Evolutionary conservation across 208 protist species (phyloP), one percentile per base, ranked within the genome.

Genomic region (Trypanosomatidae sp.): DNA sequence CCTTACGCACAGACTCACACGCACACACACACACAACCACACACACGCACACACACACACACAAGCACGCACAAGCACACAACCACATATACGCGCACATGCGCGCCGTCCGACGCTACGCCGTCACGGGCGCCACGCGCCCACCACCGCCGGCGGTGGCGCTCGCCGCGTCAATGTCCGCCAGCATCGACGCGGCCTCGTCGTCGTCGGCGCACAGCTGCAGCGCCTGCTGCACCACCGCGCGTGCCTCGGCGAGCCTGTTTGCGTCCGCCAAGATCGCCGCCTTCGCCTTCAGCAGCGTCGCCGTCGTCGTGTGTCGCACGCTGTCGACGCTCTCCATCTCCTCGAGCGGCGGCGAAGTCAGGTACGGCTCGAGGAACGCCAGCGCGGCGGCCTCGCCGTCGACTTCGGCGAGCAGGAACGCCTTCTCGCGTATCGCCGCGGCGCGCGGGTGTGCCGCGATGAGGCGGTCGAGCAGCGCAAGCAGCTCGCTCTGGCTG

Each of bases 231-330:
- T 72, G 48, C 26, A 78, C 76, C 6, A 58, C 71, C 35, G 53
- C 53, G n/a, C 85, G 55, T 21, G 85, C 85, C 33, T 85, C 78
- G 3, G 35, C 41, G 26, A 90, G 53, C 45, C 56, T 71, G 4
- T 76, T 73, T 26, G 62, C 64, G 48, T 94, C 85, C 8, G 85
- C 85, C 2, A 94, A 59, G 40, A 94, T 85, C 10, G 85, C 85
- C 1, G 85, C 80, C 64, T 88, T 87, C 22, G 85, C 80, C 66
- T 94, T 94, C 33, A 76, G 61, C 32, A 94, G 66, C 24, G 75
- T 84, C 33, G 69, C 55, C 37, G 64, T 33, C 15, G 66, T 81
- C 38, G 55, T 50, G 7, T 73, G 64, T 33, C 60, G 58, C 13
- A 66, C 64, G 38, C 53, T 60, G 33, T 49, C 66, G 3, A 77